These are phyloP conservation scores for Candolleomyces aberdarensis DNA, from an alignment of 768 basidiomycete species.

Conservation along the genomic window DNA sequence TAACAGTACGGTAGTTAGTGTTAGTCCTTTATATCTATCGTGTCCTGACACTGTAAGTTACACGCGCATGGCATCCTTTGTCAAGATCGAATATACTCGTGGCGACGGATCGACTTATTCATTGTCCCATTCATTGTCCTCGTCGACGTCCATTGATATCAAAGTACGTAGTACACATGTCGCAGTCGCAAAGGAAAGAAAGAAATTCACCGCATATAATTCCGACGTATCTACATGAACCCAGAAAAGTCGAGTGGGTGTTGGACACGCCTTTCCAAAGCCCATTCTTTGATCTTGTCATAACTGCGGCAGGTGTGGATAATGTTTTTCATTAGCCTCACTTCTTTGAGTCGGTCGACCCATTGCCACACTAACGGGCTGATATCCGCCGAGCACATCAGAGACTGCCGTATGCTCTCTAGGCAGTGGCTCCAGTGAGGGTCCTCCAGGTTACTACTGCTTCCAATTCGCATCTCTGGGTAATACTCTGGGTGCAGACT, in stretches of 20 bases:
- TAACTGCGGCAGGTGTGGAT: slow-evolving; percentile 26
- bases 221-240: not conserved
- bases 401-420: slow-evolving; percentile 20
- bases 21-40: not conserved
- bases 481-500: slow-evolving; percentile 18
- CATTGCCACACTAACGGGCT: slow-evolving; percentile 24
- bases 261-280: slow-evolving; percentile 11
- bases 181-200: too few species aligned
- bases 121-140: not conserved
- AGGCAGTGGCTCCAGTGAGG: slow-evolving; percentile 18
- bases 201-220: too few species aligned
- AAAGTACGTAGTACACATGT: too few species aligned
- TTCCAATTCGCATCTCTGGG: not conserved
- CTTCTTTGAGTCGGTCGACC: slow-evolving; percentile 17
- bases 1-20: not conserved
- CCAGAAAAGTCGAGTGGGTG: slow-evolving; percentile 12
- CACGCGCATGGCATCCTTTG: not conserved
- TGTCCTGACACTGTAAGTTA: too few species aligned
- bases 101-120: not conserved
- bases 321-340: slow-evolving; percentile 16
- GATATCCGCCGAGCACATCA: slow-evolving; percentile 22
- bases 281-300: slow-evolving; percentile 24
- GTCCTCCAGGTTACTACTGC: not conserved
- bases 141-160: slow-evolving; percentile 5
- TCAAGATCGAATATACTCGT: not conserved